These are phyloP conservation scores for Trametes gibbosa DNA, from an alignment of 768 basidiomycete species.

Conservation along the genomic window DNA sequence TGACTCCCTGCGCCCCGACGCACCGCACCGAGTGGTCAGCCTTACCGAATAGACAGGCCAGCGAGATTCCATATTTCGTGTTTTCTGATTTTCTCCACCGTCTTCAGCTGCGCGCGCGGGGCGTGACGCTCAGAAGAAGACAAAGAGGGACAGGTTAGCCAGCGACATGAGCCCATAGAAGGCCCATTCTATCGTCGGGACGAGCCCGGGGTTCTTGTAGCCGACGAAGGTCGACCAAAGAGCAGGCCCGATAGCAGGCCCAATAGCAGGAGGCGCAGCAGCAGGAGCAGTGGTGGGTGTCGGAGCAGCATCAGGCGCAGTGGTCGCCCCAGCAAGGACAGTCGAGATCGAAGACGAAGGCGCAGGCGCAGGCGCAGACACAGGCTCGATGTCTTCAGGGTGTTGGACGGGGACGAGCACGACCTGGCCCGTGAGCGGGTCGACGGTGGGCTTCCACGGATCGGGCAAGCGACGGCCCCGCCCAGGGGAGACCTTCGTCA, in stretches of 20 bases:
- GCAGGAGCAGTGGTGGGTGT: background rate
- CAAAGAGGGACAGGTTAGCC: background rate
- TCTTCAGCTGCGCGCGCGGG: constrained; percentile 9
- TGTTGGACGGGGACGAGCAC: background rate
- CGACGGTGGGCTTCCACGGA: background rate
- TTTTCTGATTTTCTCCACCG: background rate
- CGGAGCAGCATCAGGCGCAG: background rate
- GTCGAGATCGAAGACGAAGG: background rate
- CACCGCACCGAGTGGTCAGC: background rate
- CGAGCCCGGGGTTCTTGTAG: background rate
- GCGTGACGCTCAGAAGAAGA: background rate
- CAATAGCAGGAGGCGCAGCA: too few relatives aligned
- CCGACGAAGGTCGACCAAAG: background rate
- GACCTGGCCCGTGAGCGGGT: background rate
- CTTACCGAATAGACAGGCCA: background rate
- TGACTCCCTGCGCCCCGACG: constrained; percentile 5
- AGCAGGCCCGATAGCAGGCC: background rate
- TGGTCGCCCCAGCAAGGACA: background rate
- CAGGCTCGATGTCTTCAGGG: background rate
- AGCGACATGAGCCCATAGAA: background rate
- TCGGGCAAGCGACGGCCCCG: constrained; percentile 2
- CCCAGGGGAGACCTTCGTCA: background rate
- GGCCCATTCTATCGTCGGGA: background rate
- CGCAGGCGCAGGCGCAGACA: background rate
- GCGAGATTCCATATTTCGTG: background rate